Conservation (phyloP, 768 basidiomycete species). For the Lactarius pseudohatsudake region DNA sequence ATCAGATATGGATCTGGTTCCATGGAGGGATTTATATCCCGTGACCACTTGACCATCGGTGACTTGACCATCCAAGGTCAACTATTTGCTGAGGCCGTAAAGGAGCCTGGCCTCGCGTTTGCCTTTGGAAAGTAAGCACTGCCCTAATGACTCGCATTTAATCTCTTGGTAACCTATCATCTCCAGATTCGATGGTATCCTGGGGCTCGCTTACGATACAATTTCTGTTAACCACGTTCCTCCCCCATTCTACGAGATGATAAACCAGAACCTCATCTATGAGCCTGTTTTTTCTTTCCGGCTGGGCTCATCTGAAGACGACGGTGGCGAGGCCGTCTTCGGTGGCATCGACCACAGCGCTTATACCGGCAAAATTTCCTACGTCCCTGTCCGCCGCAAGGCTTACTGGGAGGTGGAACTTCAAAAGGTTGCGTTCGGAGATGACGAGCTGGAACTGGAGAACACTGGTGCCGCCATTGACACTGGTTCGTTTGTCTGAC, state of each 20-base stretch:
- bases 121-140: constrained; percentile 86
- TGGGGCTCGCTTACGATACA: constrained; percentile 92
- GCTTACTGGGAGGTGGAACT: constrained; percentile 99
- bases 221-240: constrained; percentile 91
- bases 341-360: constrained; percentile 81
- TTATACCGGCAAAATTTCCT: constrained; percentile 77
- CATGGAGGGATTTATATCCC: constrained; percentile 94
- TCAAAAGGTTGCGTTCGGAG: constrained; percentile 79
- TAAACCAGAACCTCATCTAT: constrained; percentile 78
- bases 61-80: constrained; percentile 73
- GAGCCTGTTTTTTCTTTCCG: constrained; percentile 93
- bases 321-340: constrained; percentile 89
- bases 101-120: constrained; percentile 96
- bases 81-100: constrained; percentile 93
- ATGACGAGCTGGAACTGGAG: constrained; percentile 86
- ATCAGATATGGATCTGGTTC: constrained; percentile 96
- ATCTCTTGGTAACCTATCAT: neutral
- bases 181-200: constrained; percentile 87
- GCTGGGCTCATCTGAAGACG: constrained; percentile 78
- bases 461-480: constrained; percentile 93
- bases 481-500: constrained; percentile 53
- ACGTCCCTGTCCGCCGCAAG: constrained; percentile 90
- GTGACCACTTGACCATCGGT: constrained; percentile 76
- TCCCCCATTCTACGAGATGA: constrained; percentile 94
- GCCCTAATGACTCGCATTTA: neutral